Evolutionary conservation across 1,284 basidiomycete genomes (phyloP).

Genomic region (Athelia psychrophila): DNA sequence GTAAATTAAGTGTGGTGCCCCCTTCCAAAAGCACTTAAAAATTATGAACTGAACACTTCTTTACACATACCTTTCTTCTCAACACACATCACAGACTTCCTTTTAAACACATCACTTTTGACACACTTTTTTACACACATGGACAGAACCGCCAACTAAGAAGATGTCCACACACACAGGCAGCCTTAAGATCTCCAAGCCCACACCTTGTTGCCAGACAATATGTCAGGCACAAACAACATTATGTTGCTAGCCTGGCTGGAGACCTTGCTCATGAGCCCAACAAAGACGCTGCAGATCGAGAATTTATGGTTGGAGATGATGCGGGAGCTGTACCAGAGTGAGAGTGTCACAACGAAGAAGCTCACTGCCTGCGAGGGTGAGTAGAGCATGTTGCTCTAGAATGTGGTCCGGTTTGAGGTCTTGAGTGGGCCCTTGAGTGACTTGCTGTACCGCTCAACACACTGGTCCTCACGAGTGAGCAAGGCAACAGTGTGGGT

Average conservation of each 20-base stretch:
- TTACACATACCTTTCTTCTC: too few species aligned
- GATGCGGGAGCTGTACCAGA: constrained; percentile 80
- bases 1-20: too few species aligned
- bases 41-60: too few species aligned
- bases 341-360: constrained; percentile 84
- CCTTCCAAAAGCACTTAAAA: too few species aligned
- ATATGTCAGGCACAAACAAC: constrained; percentile 91
- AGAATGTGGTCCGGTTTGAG: constrained; percentile 68
- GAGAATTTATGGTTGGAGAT: constrained; percentile 59
- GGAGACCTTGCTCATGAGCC: constrained; percentile 77
- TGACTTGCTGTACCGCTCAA: constrained; percentile 66
- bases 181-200: constrained; percentile 73
- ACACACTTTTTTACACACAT: too few species aligned
- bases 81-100: too few species aligned
- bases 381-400: constrained; percentile 76
- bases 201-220: constrained; percentile 82
- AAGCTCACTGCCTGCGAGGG: constrained; percentile 79
- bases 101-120: too few species aligned
- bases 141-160: constrained; percentile 33
- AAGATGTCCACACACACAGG: constrained; percentile 72
- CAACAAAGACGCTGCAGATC: constrained; percentile 79
- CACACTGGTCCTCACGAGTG: constrained; percentile 82
- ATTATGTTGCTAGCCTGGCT: constrained; percentile 87
- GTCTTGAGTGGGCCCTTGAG: constrained; percentile 69
- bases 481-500: constrained; percentile 95